Base-by-base conservation (phyloP, 805 yeast genomes). In the Cyberlindnera bimundalis region DNA sequence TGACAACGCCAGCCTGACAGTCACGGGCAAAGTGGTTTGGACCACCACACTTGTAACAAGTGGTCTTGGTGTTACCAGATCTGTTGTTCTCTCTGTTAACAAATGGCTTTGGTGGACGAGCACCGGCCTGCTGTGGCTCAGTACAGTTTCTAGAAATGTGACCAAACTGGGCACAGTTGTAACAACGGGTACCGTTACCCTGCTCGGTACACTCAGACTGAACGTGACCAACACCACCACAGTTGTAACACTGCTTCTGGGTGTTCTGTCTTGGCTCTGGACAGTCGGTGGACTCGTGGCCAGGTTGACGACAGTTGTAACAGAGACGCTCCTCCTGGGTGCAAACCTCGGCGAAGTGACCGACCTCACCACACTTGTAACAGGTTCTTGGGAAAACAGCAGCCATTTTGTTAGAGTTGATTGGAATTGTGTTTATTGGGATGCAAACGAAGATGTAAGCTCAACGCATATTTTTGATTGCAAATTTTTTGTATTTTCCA, bases 11-110 rank as follows among this genome's bases (percentile, higher is more conserved):
- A 42, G 79, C 75, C 53, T 79, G 81, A 68, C 96, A 87, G 66
- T 87, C 95, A 70, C 86, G 83, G 51, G 96, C 95, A 68, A 81
- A 83, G 66, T 88, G 96, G 79, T 86, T 86, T 61, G 93, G 89
- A 51, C 91, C 93, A 60, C 95, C 95, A 65, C 95, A 86, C 68
- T 82, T 86, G 81, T 83, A 84, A 68, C 96, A 86, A 44, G 86
- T 68, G 46, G 68, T 66, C 49, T 68, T 58, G 35, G 55, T 34
- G 37, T 48, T 51, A 27, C 53, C 55, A 31, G 51, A 45, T 34
- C 40, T 21, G 24, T 6, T 37, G 42, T 42, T 45, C 48, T 30
- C 34, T 32, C 24, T 29, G 31, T 29, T 29, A n/a, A 17, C 16
- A 40, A 37, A 40, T 11, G 35, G 31, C 42, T 43, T 46, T 29